Evolutionary conservation across 208 protist species (phyloP).

Genomic region (Trypanosoma brucei): DNA sequence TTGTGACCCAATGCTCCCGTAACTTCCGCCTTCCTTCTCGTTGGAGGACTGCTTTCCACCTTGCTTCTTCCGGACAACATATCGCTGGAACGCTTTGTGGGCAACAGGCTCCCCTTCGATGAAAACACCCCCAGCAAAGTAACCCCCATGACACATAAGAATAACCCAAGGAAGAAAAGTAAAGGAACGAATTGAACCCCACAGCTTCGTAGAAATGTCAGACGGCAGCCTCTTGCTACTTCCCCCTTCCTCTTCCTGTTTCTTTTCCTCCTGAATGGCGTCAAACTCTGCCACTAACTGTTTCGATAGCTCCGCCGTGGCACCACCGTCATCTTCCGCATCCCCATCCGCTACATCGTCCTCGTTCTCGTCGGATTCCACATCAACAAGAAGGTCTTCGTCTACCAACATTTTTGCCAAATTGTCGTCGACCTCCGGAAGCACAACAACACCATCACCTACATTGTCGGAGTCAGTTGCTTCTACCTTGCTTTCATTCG

Average conservation of each 20-base stretch:
- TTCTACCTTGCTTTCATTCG: not conserved
- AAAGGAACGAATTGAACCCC: constrained; percentile 32
- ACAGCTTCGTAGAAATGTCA: constrained; percentile 24
- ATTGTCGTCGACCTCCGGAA: not conserved
- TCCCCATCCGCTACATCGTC: constrained; percentile 17
- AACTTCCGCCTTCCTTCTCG: constrained; percentile 73
- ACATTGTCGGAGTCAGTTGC: constrained; percentile 7
- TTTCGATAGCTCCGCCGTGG: constrained; percentile 40
- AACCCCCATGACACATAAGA: constrained; percentile 85
- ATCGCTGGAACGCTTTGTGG: constrained; percentile 88
- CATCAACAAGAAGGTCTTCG: not conserved
- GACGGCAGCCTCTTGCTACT: constrained; percentile 25
- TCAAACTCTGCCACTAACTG: constrained; percentile 71
- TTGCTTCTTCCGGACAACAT: constrained; percentile 91
- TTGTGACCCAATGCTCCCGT: constrained; percentile 75
- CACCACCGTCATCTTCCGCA: constrained; percentile 18
- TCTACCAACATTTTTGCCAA: not conserved
- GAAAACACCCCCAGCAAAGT: constrained; percentile 86
- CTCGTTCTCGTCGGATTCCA: constrained; percentile 8
- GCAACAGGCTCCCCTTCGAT: constrained; percentile 38
- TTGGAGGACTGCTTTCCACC: constrained; percentile 85
- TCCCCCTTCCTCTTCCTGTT: constrained; percentile 41
- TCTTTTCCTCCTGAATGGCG: constrained; percentile 29
- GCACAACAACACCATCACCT: not conserved
- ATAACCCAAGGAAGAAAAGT: constrained; percentile 55